Evolutionary conservation across 1,284 basidiomycete species (phyloP).

Genomic region (Ustilago sp.): DNA sequence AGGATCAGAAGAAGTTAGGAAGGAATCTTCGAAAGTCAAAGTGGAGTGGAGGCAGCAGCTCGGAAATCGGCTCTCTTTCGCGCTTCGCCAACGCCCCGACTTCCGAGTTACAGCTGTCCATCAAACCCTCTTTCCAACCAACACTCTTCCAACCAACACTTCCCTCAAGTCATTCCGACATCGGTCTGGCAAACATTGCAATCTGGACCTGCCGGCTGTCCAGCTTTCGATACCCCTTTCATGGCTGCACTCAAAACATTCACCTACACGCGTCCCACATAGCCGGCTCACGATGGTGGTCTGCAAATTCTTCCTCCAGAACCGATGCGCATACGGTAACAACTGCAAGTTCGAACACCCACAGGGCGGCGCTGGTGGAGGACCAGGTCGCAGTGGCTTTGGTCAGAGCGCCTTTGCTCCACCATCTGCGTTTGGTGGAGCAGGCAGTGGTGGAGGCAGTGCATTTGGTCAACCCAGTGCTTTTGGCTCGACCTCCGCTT

Average conservation of each 20-base stretch:
- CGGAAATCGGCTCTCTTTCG: slow-evolving; percentile 8
- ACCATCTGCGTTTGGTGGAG: slow-evolving; percentile 40
- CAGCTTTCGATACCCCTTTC: not conserved
- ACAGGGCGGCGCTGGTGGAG: slow-evolving; percentile 28
- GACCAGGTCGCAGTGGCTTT: slow-evolving; percentile 26
- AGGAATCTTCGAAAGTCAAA: slow-evolving; percentile 3
- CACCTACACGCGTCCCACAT: not conserved
- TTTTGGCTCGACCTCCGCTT: slow-evolving; percentile 40
- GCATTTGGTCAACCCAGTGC: slow-evolving; percentile 41
- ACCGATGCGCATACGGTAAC: slow-evolving; percentile 54
- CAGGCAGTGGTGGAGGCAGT: slow-evolving; percentile 12
- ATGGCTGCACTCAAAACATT: not conserved
- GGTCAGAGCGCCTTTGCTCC: slow-evolving; percentile 46
- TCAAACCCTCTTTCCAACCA: not conserved
- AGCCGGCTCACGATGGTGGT: slow-evolving; percentile 35
- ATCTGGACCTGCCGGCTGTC: not conserved
- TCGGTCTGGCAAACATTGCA: not conserved
- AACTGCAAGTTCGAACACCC: slow-evolving; percentile 58
- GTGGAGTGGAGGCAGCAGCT: slow-evolving; percentile 9
- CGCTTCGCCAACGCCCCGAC: not conserved
- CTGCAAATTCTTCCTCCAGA: slow-evolving; percentile 57
- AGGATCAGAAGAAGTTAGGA: not conserved
- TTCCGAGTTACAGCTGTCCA: slow-evolving; percentile 7
- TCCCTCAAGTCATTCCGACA: not conserved
- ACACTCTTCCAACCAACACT: not conserved